Conservation (phyloP, 805 yeast genomes). For the Priceomyces haplophilus region DNA sequence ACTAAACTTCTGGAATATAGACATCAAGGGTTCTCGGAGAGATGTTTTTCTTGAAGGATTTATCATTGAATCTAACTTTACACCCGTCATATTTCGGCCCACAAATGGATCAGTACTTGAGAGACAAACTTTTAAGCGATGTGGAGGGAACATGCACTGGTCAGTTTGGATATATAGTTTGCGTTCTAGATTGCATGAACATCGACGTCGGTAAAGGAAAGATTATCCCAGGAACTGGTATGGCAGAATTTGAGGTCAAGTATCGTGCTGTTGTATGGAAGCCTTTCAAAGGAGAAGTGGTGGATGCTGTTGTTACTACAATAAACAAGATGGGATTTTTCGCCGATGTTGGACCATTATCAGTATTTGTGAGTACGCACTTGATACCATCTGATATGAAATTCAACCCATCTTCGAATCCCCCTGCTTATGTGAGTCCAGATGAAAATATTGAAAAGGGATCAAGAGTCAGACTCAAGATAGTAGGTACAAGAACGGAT, state of each 20-base stretch:
- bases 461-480: conserved; percentile 87
- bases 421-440: conserved; percentile 95
- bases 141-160: conserved; percentile 99
- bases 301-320: conserved; percentile 91
- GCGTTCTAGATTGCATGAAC: conserved; percentile 91
- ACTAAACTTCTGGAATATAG: background rate
- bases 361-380: conserved; percentile 92
- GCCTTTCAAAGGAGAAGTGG: conserved; percentile 98
- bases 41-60: conserved; percentile 66
- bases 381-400: conserved; percentile 91
- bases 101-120: conserved; percentile 89
- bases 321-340: conserved; percentile 95
- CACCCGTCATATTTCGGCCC: conserved; percentile 99
- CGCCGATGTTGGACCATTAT: conserved; percentile 96
- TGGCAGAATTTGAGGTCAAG: conserved; percentile 94
- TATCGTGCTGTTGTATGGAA: conserved; percentile 97
- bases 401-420: conserved; percentile 92
- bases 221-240: conserved; percentile 86
- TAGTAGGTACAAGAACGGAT: conserved; percentile 96
- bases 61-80: conserved; percentile 84
- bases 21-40: background rate
- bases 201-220: conserved; percentile 94
- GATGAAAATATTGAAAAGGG: conserved; percentile 96
- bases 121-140: conserved; percentile 86
- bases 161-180: conserved; percentile 94